Conservation (phyloP, 1,139 yeast genomes). For the Nakaseomyces nivariensis region DNA sequence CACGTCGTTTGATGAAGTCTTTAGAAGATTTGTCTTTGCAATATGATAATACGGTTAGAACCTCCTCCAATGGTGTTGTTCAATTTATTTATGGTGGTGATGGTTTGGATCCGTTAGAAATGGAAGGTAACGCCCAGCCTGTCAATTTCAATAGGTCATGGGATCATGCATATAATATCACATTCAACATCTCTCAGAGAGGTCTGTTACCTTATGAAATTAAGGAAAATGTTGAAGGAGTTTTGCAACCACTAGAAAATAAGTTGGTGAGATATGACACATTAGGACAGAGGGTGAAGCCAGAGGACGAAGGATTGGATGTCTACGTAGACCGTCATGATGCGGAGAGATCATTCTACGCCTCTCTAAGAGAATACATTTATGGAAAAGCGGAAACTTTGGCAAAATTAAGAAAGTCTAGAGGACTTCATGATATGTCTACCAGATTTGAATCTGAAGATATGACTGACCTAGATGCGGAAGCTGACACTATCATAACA, state of each 20-base stretch:
- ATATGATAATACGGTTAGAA: conserved; percentile 90
- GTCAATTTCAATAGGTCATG: conserved; percentile 90
- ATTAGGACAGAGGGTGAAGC: conserved; percentile 46
- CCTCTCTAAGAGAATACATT: conserved; percentile 59
- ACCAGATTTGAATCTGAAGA: conserved; percentile 33
- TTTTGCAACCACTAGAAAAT: conserved; percentile 53
- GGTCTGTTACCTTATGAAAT: conserved; percentile 69
- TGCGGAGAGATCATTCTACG: conserved; percentile 76
- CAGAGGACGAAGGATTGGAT: conserved; percentile 36
- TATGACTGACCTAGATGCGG: conserved; percentile 34
- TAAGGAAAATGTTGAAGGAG: conserved; percentile 41
- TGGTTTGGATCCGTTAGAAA: conserved; percentile 94
- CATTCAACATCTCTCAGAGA: conserved; percentile 45
- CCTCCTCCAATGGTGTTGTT: conserved; percentile 90
- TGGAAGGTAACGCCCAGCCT: conserved; percentile 98
- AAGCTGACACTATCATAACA: conserved; percentile 38
- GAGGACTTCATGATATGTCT: conserved; percentile 38
- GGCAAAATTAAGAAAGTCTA: conserved; percentile 47
- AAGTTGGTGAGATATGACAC: conserved; percentile 61
- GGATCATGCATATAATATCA: conserved; percentile 79
- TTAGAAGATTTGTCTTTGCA: conserved; percentile 90
- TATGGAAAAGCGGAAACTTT: conserved; percentile 46
- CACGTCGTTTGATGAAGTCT: conserved; percentile 96
- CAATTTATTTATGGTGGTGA: conserved; percentile 99
- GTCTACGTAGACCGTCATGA: conserved; percentile 72